Evolutionary conservation across 345 rosid genomes (phyloP).

Genomic region (Bruguiera gymnorhiza): DNA sequence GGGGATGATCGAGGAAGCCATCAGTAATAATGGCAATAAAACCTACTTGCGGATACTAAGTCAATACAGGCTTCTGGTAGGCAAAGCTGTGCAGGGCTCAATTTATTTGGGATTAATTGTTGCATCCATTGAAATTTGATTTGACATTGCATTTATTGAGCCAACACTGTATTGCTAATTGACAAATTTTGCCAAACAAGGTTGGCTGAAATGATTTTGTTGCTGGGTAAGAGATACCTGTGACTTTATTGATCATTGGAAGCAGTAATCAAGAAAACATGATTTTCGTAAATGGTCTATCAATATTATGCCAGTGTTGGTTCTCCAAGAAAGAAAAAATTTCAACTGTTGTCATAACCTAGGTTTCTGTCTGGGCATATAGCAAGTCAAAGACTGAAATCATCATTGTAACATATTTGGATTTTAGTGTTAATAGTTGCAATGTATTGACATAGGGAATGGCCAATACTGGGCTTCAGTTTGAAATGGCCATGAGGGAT

Average conservation of each 20-base stretch:
- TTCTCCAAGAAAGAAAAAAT: not conserved
- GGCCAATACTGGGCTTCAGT: slow-evolving; percentile 91
- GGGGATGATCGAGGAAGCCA: slow-evolving; percentile 83
- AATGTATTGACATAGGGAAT: slow-evolving; percentile 54
- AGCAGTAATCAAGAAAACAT: not conserved
- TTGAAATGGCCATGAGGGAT: slow-evolving; percentile 96
- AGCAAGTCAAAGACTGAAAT: no score
- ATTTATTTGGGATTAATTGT: not conserved
- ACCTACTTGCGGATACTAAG: slow-evolving; percentile 82
- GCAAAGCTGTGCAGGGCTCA: slow-evolving; percentile 22
- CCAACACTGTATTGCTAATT: not conserved
- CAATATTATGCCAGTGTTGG: not conserved
- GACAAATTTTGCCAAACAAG: not conserved
- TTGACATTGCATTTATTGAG: not conserved
- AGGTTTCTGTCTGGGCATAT: not conserved
- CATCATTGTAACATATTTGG: no score
- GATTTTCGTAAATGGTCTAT: no score
- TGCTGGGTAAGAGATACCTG: no score
- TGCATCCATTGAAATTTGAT: not conserved
- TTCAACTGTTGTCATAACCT: slow-evolving; percentile 2
- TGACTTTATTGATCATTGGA: not conserved
- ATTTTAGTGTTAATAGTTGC: no score
- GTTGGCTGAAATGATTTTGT: not conserved
- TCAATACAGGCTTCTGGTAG: slow-evolving; percentile 91
- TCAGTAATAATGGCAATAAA: slow-evolving; percentile 68